Conservation (phyloP, 371 early-diverging fungal species). For the Funneliformis caledonium region DNA sequence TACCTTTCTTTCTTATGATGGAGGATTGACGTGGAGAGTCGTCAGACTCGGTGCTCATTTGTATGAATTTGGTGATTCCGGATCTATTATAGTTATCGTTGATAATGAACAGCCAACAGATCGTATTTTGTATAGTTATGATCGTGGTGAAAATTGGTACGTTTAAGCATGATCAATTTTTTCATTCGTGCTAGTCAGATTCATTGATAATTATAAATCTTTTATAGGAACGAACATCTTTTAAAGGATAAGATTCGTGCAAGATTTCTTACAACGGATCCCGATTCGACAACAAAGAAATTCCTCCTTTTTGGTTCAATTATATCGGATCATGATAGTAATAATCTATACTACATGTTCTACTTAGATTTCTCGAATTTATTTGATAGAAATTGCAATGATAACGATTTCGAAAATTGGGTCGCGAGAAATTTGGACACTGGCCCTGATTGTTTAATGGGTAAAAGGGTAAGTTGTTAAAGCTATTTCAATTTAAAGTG, state of each 20-base stretch:
- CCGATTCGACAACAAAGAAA: conserved; percentile 72
- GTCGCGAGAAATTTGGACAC: conserved; percentile 61
- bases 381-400: conserved; percentile 69
- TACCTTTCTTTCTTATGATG: conserved; percentile 85
- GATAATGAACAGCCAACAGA: conserved; percentile 76
- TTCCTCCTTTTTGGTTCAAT: conserved; percentile 73
- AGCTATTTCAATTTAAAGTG: not conserved
- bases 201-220: conserved; percentile 62
- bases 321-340: conserved; percentile 34
- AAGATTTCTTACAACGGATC: conserved; percentile 72
- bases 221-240: conserved; percentile 69
- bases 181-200: conserved; percentile 39
- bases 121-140: conserved; percentile 73
- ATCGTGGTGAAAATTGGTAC: conserved; percentile 85
- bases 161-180: conserved; percentile 1
- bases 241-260: conserved; percentile 63
- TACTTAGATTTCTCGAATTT: conserved; percentile 75
- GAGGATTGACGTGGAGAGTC: conserved; percentile 85
- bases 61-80: conserved; percentile 90
- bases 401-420: conserved; percentile 86
- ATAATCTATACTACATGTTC: conserved; percentile 47
- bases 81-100: conserved; percentile 75
- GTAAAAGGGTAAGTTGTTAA: conserved; percentile 57
- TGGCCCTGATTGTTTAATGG: conserved; percentile 86
- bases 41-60: conserved; percentile 82